A percentile compares a stretch with the other conserved stretches of the same genome.
Evolutionary conservation across 257 asterid species (phyloP).

Genomic region (Penstemon davidsonii): DNA sequence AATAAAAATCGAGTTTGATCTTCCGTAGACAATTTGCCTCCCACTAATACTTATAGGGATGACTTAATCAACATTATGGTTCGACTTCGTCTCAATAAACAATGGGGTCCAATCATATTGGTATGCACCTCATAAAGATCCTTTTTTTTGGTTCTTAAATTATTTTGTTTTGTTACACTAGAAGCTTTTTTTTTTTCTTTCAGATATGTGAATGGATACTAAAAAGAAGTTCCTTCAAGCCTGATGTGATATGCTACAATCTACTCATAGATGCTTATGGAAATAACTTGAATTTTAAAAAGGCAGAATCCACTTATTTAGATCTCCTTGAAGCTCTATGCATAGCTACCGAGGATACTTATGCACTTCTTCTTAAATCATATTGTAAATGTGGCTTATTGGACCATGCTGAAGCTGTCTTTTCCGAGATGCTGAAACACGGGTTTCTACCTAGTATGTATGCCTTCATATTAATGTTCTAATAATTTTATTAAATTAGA

Average conservation of each 20-base stretch:
- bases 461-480: slow-evolving; percentile 17
- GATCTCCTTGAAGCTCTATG: slow-evolving; percentile 71
- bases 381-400: slow-evolving; percentile 60
- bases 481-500: not conserved
- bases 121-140: slow-evolving; percentile 29
- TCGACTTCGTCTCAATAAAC: slow-evolving; percentile 73
- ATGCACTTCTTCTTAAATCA: slow-evolving; percentile 75
- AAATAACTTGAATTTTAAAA: slow-evolving; percentile 47
- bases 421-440: slow-evolving; percentile 61
- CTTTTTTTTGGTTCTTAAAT: not conserved
- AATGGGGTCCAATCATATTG: slow-evolving; percentile 68
- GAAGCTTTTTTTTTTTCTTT: not conserved
- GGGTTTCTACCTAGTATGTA: slow-evolving; percentile 69
- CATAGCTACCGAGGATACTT: slow-evolving; percentile 84
- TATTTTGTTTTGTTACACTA: slow-evolving; percentile 10
- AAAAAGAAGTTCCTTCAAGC: slow-evolving; percentile 62
- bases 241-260: slow-evolving; percentile 81
- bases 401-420: slow-evolving; percentile 71
- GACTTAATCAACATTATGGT: slow-evolving; percentile 74
- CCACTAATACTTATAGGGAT: slow-evolving; percentile 72
- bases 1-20: slow-evolving; percentile 52
- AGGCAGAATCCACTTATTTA: slow-evolving; percentile 67
- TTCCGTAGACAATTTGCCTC: slow-evolving; percentile 65
- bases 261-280: slow-evolving; percentile 89
- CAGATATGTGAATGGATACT: slow-evolving; percentile 86